A percentile compares a stretch with the other conserved stretches of the same genome.
Conservation (phyloP, 1,284 basidiomycete genomes). For the Microbotryum violaceum region DNA sequence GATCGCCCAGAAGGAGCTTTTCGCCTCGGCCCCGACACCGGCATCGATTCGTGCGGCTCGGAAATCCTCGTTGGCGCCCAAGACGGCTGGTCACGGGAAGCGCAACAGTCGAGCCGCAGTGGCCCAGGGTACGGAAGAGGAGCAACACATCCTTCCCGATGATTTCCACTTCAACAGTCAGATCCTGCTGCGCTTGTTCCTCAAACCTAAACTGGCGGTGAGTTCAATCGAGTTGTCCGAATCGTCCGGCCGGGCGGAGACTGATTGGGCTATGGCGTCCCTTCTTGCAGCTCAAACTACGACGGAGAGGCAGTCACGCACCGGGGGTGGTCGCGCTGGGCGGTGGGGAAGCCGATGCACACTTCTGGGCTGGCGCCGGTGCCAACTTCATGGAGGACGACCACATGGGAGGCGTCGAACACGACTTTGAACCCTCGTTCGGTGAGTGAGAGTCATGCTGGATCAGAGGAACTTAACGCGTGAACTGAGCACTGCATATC, state of each 20-base stretch:
- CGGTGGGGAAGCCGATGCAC: constrained; percentile 67
- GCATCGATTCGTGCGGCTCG: constrained; percentile 45
- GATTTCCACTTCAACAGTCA: constrained; percentile 95
- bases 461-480: background rate
- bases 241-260: constrained; percentile 14
- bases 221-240: background rate
- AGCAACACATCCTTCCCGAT: constrained; percentile 78
- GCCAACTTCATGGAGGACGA: constrained; percentile 46
- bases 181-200: constrained; percentile 81
- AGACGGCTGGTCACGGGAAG: constrained; percentile 21
- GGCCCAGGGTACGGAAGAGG: constrained; percentile 46
- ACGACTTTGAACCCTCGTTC: background rate
- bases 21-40: constrained; percentile 66
- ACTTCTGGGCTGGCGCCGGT: constrained; percentile 90
- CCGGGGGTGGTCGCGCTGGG: constrained; percentile 2
- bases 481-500: constrained; percentile 1
- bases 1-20: constrained; percentile 65
- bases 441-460: too few relatives aligned
- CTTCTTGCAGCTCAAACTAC: constrained; percentile 37
- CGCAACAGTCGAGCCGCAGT: constrained; percentile 32
- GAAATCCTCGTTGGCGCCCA: constrained; percentile 34
- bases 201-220: constrained; percentile 91
- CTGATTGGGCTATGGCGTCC: background rate
- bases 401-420: constrained; percentile 8
- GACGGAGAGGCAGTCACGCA: constrained; percentile 10